Evolutionary conservation across 2,329 filamentous ascomycete genomes (phyloP).

Genomic region (Sclerotinia minor): DNA sequence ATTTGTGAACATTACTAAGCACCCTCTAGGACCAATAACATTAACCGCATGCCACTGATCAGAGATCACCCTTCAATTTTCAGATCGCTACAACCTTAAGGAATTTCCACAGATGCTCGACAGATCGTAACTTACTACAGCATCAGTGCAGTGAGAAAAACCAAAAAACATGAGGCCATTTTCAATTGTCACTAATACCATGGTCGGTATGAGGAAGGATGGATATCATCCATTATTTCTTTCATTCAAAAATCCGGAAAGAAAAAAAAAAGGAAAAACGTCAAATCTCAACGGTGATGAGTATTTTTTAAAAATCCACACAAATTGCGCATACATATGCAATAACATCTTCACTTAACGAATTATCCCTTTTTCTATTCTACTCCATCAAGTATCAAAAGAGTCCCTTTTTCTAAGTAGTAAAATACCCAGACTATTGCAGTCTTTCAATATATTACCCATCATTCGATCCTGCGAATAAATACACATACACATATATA

Average conservation of each 20-base stretch:
- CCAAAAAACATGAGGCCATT: constrained; percentile 1
- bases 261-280: background rate
- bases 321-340: background rate
- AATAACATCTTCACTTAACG: background rate
- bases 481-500: background rate
- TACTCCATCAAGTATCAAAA: background rate
- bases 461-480: background rate
- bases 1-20: background rate
- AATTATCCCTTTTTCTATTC: background rate
- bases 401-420: background rate
- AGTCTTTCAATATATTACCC: background rate
- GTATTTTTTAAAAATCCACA: background rate
- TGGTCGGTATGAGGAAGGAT: background rate
- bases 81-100: constrained; percentile 17
- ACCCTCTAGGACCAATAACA: background rate
- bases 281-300: background rate
- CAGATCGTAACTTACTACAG: background rate
- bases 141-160: constrained; percentile 1
- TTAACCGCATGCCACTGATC: no score
- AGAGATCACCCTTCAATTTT: constrained; percentile 14
- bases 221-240: background rate
- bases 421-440: background rate
- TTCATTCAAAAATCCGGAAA: background rate
- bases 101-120: background rate
- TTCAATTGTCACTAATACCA: background rate